Evolutionary conservation across 306 rosid species (phyloP).

Genomic region (Trifolium repens): DNA sequence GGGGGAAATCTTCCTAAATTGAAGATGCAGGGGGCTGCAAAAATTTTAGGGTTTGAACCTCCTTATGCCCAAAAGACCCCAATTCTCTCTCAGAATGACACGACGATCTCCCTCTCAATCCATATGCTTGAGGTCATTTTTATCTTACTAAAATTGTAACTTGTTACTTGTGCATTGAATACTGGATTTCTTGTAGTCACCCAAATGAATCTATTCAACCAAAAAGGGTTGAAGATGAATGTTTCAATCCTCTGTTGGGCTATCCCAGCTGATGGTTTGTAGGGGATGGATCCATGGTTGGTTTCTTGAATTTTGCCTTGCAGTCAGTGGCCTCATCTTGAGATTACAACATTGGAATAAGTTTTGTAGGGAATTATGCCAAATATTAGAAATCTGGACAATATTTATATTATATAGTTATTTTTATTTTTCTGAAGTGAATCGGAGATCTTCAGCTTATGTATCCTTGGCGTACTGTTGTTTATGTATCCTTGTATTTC

Average conservation of each 20-base stretch:
- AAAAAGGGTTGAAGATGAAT: slow-evolving; percentile 24
- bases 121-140: neutral
- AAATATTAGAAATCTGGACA: slow-evolving; percentile 13
- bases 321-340: slow-evolving; percentile 19
- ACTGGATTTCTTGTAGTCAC: slow-evolving; percentile 12
- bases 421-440: slow-evolving; percentile 17
- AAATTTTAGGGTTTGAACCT: neutral
- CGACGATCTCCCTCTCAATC: neutral
- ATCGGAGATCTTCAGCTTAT: slow-evolving; percentile 35
- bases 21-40: neutral
- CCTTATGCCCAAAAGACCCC: slow-evolving; percentile 1
- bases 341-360: slow-evolving; percentile 7
- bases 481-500: slow-evolving; percentile 36
- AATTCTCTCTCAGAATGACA: neutral
- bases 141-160: slow-evolving; percentile 21
- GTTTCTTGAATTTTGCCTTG: slow-evolving; percentile 18
- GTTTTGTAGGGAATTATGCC: slow-evolving; percentile 3
- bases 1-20: neutral
- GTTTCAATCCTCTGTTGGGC: slow-evolving; percentile 29
- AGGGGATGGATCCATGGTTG: slow-evolving; percentile 18
- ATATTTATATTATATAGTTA: slow-evolving; percentile 18
- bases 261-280: slow-evolving; percentile 6
- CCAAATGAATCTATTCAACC: neutral
- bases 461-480: slow-evolving; percentile 35
- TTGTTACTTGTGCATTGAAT: neutral